Evolutionary conservation across 768 basidiomycete genomes (phyloP), one percentile per base, ranked within the genome.

Genomic region (Suillus decipiens): DNA sequence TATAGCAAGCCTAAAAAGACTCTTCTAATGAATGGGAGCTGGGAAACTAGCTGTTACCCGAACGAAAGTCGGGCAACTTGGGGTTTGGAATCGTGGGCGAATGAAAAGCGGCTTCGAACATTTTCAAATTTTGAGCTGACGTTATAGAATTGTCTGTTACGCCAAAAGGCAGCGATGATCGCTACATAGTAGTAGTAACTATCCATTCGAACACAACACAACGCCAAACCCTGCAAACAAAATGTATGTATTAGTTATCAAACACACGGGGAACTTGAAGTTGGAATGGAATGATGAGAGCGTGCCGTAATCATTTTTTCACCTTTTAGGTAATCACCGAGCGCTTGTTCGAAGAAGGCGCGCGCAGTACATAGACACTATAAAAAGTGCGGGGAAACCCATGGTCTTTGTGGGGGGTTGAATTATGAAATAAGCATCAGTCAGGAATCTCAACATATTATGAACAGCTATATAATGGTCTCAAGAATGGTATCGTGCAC

Each of bases 381-480:
- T 17, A 31, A n/a, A 8, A 33, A 34, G 10, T 53, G 63, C 36
- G 65, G 66, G 61, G 55, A 55, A 41, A 54, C 58, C 15, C 24
- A 33, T 34, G 55, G 42, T 22, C 47, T 15, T 64, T 66, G 66
- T 22, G 66, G 66, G 63, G 63, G 34, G 28, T 50, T 59, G 2
- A 14, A 15, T 41, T 36, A 53, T 14, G 14, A 28, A 31, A 56
- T 31, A 39, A 54, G 12, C 36, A 48, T 61, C 51, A 58, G 43
- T 67, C 66, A 54, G 62, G 17, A 50, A 17, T 62, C 33, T 28
- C 56, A 59, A 63, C 56, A 45, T 45, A 47, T 37, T 66, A 66
- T 54, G 63, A 64, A 68, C 64, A 33, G 39, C 33, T 55, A 37
- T 67, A 67, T 64, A 64, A 59, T 59, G 57, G 3, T 24, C 51